Conservation (phyloP, 352 stramenopile genomes). For the Globisporangium radiosum region DNA sequence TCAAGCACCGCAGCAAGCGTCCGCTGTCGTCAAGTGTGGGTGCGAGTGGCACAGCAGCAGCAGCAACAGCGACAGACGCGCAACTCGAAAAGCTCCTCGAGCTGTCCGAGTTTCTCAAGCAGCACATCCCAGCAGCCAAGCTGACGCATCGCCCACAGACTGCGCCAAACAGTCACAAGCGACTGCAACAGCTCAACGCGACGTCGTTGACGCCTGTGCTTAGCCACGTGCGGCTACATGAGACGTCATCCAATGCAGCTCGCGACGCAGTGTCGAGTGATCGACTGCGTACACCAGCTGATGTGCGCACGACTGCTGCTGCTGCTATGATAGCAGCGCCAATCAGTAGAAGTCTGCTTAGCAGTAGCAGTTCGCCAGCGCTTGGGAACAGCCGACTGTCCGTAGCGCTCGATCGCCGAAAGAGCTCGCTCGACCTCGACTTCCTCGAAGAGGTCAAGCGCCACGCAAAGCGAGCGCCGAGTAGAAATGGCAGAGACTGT, state of each 20-base stretch:
- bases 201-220: background rate
- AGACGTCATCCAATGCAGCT: background rate
- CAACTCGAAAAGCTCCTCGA: constrained; percentile 18
- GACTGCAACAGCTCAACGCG: background rate
- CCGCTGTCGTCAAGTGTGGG: background rate
- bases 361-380: constrained; percentile 3
- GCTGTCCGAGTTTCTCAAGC: constrained; percentile 47
- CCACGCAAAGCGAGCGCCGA: constrained; percentile 17
- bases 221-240: background rate
- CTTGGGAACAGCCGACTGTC: background rate
- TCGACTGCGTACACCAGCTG: background rate
- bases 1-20: constrained; percentile 7
- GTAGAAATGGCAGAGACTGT: constrained; percentile 4
- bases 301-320: background rate
- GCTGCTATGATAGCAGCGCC: constrained; percentile 1
- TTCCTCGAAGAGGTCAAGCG: constrained; percentile 46
- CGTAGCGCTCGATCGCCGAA: constrained; percentile 7
- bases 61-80: background rate
- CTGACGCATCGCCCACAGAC: constrained; percentile 40
- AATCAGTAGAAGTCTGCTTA: constrained; percentile 1
- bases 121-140: constrained; percentile 26
- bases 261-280: background rate
- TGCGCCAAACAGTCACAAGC: constrained; percentile 16
- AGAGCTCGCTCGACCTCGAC: constrained; percentile 38
- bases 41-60: background rate